Evolutionary conservation across 2,329 filamentous ascomycete species (phyloP).

Genomic region (Colletotrichum coccodes): DNA sequence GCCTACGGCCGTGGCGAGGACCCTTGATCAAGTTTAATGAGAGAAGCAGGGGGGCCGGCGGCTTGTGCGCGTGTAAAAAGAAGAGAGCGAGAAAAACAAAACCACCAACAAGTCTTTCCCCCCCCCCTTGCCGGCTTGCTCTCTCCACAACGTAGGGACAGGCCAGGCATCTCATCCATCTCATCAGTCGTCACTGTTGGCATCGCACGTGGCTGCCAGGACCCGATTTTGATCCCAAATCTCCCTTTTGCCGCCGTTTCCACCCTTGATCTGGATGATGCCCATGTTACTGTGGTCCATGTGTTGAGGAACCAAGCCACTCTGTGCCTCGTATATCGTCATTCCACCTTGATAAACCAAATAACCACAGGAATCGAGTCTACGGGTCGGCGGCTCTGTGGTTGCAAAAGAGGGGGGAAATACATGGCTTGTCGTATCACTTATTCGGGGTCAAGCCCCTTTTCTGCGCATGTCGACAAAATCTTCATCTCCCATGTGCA

Average conservation of each 20-base stretch:
- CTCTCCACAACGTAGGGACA: constrained; percentile 29
- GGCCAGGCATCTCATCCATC: constrained; percentile 22
- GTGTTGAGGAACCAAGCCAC: neutral
- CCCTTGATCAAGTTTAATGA: constrained; percentile 30
- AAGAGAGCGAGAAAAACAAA: constrained; percentile 3
- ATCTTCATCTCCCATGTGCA: constrained; percentile 17
- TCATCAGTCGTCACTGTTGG: constrained; percentile 26
- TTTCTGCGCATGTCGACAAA: neutral
- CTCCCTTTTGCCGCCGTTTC: constrained; percentile 34
- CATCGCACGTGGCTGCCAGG: constrained; percentile 42
- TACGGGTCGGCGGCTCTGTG: neutral
- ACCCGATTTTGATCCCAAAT: constrained; percentile 38
- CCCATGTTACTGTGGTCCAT: neutral
- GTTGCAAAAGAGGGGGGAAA: neutral
- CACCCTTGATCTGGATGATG: constrained; percentile 16
- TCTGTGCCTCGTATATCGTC: constrained; percentile 22
- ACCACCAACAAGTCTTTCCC: constrained; percentile 2
- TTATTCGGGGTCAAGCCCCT: constrained; percentile 1
- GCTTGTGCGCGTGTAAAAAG: constrained; percentile 20
- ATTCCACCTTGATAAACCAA: constrained; percentile 4
- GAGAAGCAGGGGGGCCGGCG: neutral
- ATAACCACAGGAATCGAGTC: neutral
- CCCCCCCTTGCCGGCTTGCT: neutral
- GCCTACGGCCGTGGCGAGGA: constrained; percentile 22
- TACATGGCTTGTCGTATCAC: neutral